Evolutionary conservation across 768 basidiomycete species (phyloP).

Genomic region (Phanerochaete sordida): DNA sequence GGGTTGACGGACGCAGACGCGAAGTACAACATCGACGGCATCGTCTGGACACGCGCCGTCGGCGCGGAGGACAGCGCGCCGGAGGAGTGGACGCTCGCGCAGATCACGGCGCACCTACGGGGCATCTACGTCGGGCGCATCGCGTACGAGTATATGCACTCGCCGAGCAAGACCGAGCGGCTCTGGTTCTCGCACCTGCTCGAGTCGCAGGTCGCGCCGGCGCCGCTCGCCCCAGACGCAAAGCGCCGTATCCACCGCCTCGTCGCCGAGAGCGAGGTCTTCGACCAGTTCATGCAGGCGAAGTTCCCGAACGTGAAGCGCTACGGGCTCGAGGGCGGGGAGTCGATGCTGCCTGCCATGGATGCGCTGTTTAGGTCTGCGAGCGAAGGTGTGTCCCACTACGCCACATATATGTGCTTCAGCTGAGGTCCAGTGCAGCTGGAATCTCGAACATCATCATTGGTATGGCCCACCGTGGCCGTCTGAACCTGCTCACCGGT

Average conservation of each 20-base stretch:
- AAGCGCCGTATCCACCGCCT: constrained; percentile 64
- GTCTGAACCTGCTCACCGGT: constrained; percentile 81
- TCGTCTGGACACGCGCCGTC: constrained; percentile 66
- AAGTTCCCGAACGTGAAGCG: constrained; percentile 89
- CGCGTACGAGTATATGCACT: constrained; percentile 92
- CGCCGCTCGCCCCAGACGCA: constrained; percentile 24
- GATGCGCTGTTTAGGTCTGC: constrained; percentile 72
- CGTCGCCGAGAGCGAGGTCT: constrained; percentile 71
- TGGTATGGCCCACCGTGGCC: constrained; percentile 86
- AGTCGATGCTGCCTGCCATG: constrained; percentile 89
- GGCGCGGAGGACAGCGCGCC: constrained; percentile 33
- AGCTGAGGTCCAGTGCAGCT: constrained; percentile 32
- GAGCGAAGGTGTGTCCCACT: constrained; percentile 42
- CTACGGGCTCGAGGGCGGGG: constrained; percentile 89
- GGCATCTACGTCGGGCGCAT: constrained; percentile 79
- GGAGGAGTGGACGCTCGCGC: constrained; percentile 62
- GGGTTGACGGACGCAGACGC: constrained; percentile 54
- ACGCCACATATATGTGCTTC: not conserved
- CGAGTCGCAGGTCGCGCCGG: constrained; percentile 50
- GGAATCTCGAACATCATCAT: constrained; percentile 71
- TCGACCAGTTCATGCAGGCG: constrained; percentile 81
- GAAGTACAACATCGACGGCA: constrained; percentile 73
- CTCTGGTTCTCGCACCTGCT: constrained; percentile 87
- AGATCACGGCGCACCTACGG: constrained; percentile 69
- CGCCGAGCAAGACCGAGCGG: constrained; percentile 79